phyloP scores from a whole-genome alignment of 441 rosid species.

The Eruca vesicaria region DNA sequence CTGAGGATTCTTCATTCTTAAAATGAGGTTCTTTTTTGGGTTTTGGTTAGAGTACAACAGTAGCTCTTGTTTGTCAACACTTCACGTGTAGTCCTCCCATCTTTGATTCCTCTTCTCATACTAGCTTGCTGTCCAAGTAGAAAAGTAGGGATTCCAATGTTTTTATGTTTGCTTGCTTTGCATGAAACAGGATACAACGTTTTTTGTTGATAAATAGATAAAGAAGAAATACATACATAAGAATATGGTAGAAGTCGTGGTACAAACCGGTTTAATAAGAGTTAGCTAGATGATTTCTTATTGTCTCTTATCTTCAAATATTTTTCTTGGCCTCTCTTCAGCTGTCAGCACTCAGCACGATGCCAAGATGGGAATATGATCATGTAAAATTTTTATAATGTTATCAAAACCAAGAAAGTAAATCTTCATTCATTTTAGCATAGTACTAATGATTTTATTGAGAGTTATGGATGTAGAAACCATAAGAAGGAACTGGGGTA shows the following conservation, averaged over 20 bases:
- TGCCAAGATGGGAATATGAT: slow-evolving; percentile 96
- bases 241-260: not conserved
- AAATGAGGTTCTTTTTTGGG: too few species aligned
- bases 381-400: slow-evolving; percentile 45
- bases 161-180: slow-evolving; percentile 8
- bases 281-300: not conserved
- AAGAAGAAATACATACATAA: too few species aligned
- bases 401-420: not conserved
- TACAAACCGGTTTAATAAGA: not conserved
- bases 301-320: not conserved
- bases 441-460: not conserved
- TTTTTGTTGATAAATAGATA: not conserved
- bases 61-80: slow-evolving; percentile 87
- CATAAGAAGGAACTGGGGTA: slow-evolving; percentile 91
- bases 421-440: not conserved
- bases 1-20: too few species aligned
- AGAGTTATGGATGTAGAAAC: slow-evolving; percentile 36
- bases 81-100: slow-evolving; percentile 78
- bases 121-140: slow-evolving; percentile 52
- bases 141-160: not conserved
- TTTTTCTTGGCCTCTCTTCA: slow-evolving; percentile 61
- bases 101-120: slow-evolving; percentile 45
- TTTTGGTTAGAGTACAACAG: too few species aligned
- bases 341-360: slow-evolving; percentile 58
- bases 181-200: slow-evolving; percentile 4